Conservation (phyloP, 2,329 filamentous ascomycete species). For the Fonsecaea erecta region DNA sequence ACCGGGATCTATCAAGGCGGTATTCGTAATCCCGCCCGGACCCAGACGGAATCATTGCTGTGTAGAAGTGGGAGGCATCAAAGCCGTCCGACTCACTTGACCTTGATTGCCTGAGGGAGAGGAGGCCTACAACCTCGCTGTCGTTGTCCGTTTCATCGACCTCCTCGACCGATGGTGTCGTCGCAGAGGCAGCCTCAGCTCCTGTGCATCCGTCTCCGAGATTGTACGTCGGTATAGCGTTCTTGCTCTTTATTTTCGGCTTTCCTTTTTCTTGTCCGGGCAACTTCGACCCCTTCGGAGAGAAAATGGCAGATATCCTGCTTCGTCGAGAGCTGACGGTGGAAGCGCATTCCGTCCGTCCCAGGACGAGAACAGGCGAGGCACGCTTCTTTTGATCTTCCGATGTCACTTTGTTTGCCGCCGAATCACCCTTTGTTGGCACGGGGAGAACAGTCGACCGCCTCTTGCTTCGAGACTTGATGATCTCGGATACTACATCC, state of each 20-base stretch:
- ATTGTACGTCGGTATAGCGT: background rate
- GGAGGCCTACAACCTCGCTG: conserved; percentile 12
- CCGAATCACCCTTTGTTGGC: background rate
- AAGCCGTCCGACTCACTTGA: background rate
- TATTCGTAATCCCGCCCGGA: conserved; percentile 4
- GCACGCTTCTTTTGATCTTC: background rate
- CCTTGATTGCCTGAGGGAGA: background rate
- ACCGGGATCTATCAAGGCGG: conserved; percentile 8
- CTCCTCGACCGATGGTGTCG: background rate
- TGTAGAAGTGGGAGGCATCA: conserved; percentile 9
- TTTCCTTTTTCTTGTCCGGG: background rate
- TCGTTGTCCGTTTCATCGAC: conserved; percentile 11
- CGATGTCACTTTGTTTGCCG: background rate
- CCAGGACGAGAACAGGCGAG: background rate
- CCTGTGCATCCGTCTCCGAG: background rate
- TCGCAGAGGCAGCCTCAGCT: background rate
- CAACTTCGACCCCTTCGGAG: conserved; percentile 3
- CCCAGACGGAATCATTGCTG: conserved; percentile 1
- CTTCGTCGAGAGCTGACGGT: background rate
- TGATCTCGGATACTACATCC: background rate
- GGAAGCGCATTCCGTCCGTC: background rate
- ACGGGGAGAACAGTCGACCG: background rate
- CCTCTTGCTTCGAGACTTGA: conserved; percentile 1
- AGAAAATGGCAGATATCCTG: conserved; percentile 4
- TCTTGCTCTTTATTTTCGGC: conserved; percentile 4